A percentile compares a stretch with the other conserved stretches of the same genome.
Conservation (phyloP, 371 early-diverging fungal species). For the Encephalitozoon hellem region DNA sequence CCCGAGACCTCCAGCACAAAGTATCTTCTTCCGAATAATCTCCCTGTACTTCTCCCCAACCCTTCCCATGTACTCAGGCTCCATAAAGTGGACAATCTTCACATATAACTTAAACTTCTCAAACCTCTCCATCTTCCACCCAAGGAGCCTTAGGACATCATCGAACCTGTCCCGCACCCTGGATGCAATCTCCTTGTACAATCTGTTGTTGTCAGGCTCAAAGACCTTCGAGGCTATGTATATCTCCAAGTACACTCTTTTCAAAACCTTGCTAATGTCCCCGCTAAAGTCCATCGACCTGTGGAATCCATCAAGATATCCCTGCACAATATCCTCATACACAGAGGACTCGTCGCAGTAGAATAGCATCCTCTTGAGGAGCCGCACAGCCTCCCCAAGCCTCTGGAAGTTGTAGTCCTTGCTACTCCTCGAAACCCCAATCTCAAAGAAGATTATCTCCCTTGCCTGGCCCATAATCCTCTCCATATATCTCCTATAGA, state of each 20-base stretch:
- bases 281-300: not conserved
- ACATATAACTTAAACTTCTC: conserved; percentile 5
- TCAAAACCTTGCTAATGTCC: conserved; percentile 14
- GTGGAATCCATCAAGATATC: conserved; percentile 19
- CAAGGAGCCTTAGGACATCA: not conserved
- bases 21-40: not conserved
- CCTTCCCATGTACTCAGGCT: not conserved
- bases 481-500: conserved; percentile 38
- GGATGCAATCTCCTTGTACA: not conserved
- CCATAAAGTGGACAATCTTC: conserved; percentile 10
- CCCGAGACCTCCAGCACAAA: not conserved
- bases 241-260: conserved; percentile 30
- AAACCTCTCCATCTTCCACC: not conserved
- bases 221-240: conserved; percentile 16
- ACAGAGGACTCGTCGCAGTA: conserved; percentile 8
- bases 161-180: not conserved
- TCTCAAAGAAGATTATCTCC: conserved; percentile 36
- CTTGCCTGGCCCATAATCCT: conserved; percentile 7
- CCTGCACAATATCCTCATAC: conserved; percentile 7
- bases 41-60: not conserved
- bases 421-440: not conserved
- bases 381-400: not conserved
- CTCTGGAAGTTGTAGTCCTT: not conserved
- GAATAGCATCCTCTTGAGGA: conserved; percentile 1
- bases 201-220: conserved; percentile 6